Evolutionary conservation across 2,329 filamentous ascomycete species (phyloP).

Genomic region (Dactylellina leptospora): DNA sequence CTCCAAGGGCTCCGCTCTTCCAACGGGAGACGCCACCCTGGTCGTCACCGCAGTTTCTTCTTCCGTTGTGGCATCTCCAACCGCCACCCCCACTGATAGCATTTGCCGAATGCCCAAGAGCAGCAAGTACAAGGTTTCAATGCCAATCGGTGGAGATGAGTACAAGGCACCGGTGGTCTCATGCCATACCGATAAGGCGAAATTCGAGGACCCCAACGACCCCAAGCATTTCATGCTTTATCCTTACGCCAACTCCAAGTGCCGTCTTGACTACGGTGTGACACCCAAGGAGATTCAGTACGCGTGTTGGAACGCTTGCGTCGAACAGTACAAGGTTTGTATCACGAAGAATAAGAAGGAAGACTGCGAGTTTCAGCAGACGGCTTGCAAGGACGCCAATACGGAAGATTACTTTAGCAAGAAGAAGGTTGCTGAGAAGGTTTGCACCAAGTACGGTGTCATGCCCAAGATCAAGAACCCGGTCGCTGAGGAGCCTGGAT

Average conservation of each 20-base stretch:
- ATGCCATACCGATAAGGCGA: slow-evolving; percentile 8
- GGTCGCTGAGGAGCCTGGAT: background rate
- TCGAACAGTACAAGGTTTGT: slow-evolving; percentile 9
- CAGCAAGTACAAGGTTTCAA: too few species aligned
- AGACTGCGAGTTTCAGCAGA: background rate
- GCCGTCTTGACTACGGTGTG: slow-evolving; percentile 3
- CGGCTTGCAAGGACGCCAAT: slow-evolving; percentile 11
- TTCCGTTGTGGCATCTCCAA: too few species aligned
- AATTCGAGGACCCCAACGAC: background rate
- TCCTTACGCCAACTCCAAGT: background rate
- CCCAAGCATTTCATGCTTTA: slow-evolving; percentile 5
- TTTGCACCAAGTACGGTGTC: background rate
- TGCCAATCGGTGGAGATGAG: background rate
- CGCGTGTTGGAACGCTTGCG: slow-evolving; percentile 9
- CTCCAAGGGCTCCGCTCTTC: too few species aligned
- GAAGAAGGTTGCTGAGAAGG: background rate
- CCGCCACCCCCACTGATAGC: background rate
- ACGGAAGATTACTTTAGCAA: background rate
- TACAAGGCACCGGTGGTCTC: background rate
- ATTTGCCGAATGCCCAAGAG: background rate
- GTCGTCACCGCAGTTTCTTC: too few species aligned
- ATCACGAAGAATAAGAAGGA: background rate
- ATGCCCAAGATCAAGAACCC: background rate
- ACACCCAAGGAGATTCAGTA: background rate
- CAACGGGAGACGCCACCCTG: too few species aligned